A percentile compares a stretch with the other conserved stretches of the same genome.
These are phyloP conservation scores for Lepiota subincarnata DNA, from an alignment of 768 basidiomycete genomes.

Conservation along the genomic window DNA sequence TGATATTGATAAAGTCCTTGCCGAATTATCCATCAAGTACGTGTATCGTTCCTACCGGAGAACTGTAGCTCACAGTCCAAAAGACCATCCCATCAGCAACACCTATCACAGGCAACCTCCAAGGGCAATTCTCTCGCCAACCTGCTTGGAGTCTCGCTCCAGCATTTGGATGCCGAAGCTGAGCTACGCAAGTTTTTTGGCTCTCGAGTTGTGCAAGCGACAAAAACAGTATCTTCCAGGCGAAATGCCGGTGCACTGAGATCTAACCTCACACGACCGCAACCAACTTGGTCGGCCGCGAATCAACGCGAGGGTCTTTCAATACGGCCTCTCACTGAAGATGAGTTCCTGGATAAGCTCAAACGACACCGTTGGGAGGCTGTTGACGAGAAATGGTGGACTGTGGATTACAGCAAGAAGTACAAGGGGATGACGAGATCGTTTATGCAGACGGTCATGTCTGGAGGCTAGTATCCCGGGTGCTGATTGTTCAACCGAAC, in stretches of 20 bases:
- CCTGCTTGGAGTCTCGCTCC: slow-evolving; percentile 74
- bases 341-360: slow-evolving; percentile 47
- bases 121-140: slow-evolving; percentile 35
- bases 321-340: slow-evolving; percentile 50
- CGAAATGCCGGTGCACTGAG: slow-evolving; percentile 44
- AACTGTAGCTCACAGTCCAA: slow-evolving; percentile 16
- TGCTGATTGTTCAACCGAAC: not conserved
- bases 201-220: slow-evolving; percentile 75
- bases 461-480: slow-evolving; percentile 57
- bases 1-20: slow-evolving; percentile 81
- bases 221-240: slow-evolving; percentile 34
- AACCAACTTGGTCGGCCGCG: slow-evolving; percentile 70
- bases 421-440: slow-evolving; percentile 80
- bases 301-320: slow-evolving; percentile 71
- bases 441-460: slow-evolving; percentile 77
- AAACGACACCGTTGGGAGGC: slow-evolving; percentile 35
- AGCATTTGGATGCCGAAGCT: slow-evolving; percentile 81
- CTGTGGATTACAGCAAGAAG: slow-evolving; percentile 78
- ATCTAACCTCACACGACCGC: slow-evolving; percentile 75
- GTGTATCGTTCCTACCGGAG: slow-evolving; percentile 14
- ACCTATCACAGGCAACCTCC: slow-evolving; percentile 25
- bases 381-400: slow-evolving; percentile 79
- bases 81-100: slow-evolving; percentile 51
- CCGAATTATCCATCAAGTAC: slow-evolving; percentile 79
- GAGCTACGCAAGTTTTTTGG: slow-evolving; percentile 96